Conservation (phyloP, 768 basidiomycete species). For the Amanita phalloides region DNA sequence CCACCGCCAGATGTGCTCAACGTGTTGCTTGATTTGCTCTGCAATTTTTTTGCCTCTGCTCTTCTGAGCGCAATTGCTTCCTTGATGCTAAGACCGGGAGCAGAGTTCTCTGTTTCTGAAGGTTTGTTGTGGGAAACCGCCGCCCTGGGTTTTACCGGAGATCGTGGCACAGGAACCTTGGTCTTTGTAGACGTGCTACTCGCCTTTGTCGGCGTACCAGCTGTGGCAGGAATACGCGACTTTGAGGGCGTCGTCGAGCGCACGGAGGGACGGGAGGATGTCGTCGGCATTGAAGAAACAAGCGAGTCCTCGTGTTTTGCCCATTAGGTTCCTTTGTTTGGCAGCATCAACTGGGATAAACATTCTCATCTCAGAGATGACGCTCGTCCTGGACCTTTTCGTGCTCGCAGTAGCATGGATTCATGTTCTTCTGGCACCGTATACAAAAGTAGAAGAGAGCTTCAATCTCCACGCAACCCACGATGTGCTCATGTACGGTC, state of each 20-base stretch:
- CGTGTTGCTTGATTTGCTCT: slow-evolving; percentile 15
- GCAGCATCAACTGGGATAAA: not conserved
- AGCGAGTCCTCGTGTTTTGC: no score
- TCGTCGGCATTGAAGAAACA: not conserved
- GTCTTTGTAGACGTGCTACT: not conserved
- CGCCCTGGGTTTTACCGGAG: not conserved
- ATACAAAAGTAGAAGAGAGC: slow-evolving; percentile 95
- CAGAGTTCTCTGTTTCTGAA: slow-evolving; percentile 14
- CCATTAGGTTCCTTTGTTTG: not conserved
- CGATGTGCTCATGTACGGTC: slow-evolving; percentile 76
- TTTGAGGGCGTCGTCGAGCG: slow-evolving; percentile 4
- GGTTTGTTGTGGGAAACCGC: slow-evolving; percentile 15
- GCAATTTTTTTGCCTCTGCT: slow-evolving; percentile 65
- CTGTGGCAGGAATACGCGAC: not conserved
- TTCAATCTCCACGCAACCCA: slow-evolving; percentile 91
- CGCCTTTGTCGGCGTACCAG: not conserved
- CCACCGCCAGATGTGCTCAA: slow-evolving; percentile 24
- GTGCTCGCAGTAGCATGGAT: slow-evolving; percentile 41
- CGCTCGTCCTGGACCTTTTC: slow-evolving; percentile 30
- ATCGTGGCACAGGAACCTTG: not conserved
- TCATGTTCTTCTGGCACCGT: slow-evolving; percentile 75
- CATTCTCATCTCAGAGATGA: not conserved
- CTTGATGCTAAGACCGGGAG: slow-evolving; percentile 42
- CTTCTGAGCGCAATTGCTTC: slow-evolving; percentile 74
- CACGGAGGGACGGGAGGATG: not conserved